Percentiles rank a stretch among this genome's conserved stretches.
phyloP scores from a whole-genome alignment of 108 stramenopile genomes.

The Cyclostephanos tholiformis region DNA sequence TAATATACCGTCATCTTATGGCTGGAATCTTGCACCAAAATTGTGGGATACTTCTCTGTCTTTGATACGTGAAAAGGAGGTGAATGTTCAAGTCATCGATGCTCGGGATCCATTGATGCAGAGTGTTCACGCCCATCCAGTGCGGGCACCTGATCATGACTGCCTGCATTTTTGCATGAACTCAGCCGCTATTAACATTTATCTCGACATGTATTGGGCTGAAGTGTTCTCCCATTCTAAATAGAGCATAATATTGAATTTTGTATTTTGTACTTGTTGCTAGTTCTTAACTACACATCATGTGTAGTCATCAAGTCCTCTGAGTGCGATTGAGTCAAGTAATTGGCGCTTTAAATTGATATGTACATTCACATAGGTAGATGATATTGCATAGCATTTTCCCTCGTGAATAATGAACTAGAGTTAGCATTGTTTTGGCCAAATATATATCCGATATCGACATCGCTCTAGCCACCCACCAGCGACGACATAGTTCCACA shows the following conservation, averaged over 20 bases:
- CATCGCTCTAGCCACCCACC: constrained; percentile 13
- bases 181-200: constrained; percentile 29
- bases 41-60: constrained; percentile 4
- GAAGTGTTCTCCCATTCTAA: constrained; percentile 11
- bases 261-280: too few relatives aligned
- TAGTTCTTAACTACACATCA: too few relatives aligned
- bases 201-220: constrained; percentile 31
- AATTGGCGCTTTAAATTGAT: too few relatives aligned
- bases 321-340: too few relatives aligned
- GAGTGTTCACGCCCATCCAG: constrained; percentile 31
- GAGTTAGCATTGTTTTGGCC: constrained; percentile 33
- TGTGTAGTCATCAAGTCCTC: too few relatives aligned
- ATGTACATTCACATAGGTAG: too few relatives aligned
- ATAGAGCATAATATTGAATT: too few relatives aligned
- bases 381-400: too few relatives aligned
- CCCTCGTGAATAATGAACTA: constrained; percentile 16
- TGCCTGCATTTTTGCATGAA: constrained; percentile 37
- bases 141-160: background rate
- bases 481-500: background rate
- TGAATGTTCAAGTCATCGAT: constrained; percentile 21
- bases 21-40: background rate
- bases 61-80: constrained; percentile 4
- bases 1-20: background rate
- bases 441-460: constrained; percentile 33
- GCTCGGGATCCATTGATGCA: constrained; percentile 25